Evolutionary conservation across 805 yeast species (phyloP).

Genomic region (Candida gorgasii): DNA sequence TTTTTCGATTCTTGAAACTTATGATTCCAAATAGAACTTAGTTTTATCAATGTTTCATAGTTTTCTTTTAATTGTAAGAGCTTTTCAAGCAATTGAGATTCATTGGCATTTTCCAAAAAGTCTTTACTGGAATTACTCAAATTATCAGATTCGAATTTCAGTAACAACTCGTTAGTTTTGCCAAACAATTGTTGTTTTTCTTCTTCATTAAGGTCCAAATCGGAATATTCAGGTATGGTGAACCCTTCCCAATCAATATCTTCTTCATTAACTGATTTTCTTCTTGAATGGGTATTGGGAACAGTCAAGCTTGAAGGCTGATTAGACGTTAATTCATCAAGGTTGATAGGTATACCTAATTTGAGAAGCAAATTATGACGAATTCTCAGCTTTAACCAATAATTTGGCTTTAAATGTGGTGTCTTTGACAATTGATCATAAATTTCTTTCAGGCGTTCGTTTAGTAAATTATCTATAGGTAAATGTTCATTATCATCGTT

Average conservation of each 20-base stretch:
- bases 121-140: slow-evolving; percentile 31
- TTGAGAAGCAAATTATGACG: slow-evolving; percentile 63
- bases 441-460: slow-evolving; percentile 39
- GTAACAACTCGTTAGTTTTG: slow-evolving; percentile 26
- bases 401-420: slow-evolving; percentile 56
- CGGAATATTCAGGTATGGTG: slow-evolving; percentile 35
- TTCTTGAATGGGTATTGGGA: slow-evolving; percentile 14
- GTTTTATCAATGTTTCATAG: slow-evolving; percentile 24
- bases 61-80: slow-evolving; percentile 32
- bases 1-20: slow-evolving; percentile 49
- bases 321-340: slow-evolving; percentile 48
- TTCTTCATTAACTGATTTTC: slow-evolving; percentile 26
- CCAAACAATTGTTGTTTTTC: slow-evolving; percentile 26
- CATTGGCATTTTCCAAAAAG: slow-evolving; percentile 23
- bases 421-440: slow-evolving; percentile 48
- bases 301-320: not conserved
- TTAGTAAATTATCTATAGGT: slow-evolving; percentile 17
- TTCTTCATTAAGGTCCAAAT: slow-evolving; percentile 29
- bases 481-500: not conserved
- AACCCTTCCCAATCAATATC: slow-evolving; percentile 39
- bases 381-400: slow-evolving; percentile 69
- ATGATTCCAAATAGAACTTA: slow-evolving; percentile 52
- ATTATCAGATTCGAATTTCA: slow-evolving; percentile 35
- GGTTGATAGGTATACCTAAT: slow-evolving; percentile 71
- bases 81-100: slow-evolving; percentile 31